Conservation (phyloP, 495 filamentous ascomycete genomes). For the Xylaria longipes region DNA sequence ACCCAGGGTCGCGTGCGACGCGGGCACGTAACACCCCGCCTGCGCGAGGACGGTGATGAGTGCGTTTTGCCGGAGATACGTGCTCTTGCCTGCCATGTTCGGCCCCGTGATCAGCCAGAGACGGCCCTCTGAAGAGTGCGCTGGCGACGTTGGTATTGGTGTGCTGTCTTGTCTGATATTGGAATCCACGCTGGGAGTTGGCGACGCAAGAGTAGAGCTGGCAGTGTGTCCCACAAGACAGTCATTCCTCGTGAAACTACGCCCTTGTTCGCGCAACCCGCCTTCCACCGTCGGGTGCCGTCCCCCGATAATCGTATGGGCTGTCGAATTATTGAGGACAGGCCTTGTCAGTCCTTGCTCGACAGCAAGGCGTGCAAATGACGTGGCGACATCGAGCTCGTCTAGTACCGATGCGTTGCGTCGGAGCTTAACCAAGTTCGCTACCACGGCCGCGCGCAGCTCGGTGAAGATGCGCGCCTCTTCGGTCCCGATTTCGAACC, state of each 20-base stretch:
- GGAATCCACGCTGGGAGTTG: neutral
- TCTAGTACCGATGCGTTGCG: slow-evolving; percentile 89
- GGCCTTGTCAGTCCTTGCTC: slow-evolving; percentile 79
- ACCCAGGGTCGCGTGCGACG: slow-evolving; percentile 80
- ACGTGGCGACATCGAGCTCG: slow-evolving; percentile 86
- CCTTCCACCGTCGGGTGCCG: slow-evolving; percentile 89
- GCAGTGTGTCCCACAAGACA: slow-evolving; percentile 68
- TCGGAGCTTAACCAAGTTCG: slow-evolving; percentile 79
- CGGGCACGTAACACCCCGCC: slow-evolving; percentile 89
- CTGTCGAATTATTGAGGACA: slow-evolving; percentile 62
- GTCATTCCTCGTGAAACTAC: slow-evolving; percentile 85
- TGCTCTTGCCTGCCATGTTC: slow-evolving; percentile 99
- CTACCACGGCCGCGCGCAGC: slow-evolving; percentile 76
- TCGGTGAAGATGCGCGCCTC: slow-evolving; percentile 75
- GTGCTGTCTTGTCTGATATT: neutral
- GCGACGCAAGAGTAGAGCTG: neutral
- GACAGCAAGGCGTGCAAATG: slow-evolving; percentile 77
- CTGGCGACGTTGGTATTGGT: neutral
- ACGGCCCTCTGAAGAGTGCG: slow-evolving; percentile 57
- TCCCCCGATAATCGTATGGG: slow-evolving; percentile 70
- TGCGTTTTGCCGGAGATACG: slow-evolving; percentile 92
- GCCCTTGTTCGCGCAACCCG: slow-evolving; percentile 78
- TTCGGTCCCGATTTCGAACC: slow-evolving; percentile 76
- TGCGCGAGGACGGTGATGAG: slow-evolving; percentile 93
- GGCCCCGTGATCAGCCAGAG: slow-evolving; percentile 94